A percentile compares a stretch with the other conserved stretches of the same genome.
Evolutionary conservation across 2,329 filamentous ascomycete genomes (phyloP).

Genomic region (Colletotrichum siamense): DNA sequence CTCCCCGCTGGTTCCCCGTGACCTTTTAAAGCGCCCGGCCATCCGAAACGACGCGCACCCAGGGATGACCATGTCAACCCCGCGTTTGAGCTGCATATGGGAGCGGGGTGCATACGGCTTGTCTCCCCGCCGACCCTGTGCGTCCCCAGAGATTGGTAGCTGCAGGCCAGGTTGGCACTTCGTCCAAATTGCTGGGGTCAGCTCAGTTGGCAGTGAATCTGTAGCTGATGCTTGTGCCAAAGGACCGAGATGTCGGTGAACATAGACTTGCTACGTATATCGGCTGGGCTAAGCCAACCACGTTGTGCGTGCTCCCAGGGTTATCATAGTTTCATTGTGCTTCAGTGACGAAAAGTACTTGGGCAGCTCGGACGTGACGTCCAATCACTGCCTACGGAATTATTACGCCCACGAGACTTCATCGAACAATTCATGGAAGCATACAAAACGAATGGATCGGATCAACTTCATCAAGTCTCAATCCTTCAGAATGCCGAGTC

Average conservation of each 20-base stretch:
- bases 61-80: background rate
- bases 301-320: background rate
- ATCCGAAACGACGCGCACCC: background rate
- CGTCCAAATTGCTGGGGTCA: background rate
- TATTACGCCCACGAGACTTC: background rate
- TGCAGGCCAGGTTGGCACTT: background rate
- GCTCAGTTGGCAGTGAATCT: background rate
- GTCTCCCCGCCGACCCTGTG: constrained; percentile 2
- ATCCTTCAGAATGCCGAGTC: background rate
- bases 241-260: background rate
- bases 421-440: background rate
- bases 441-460: background rate
- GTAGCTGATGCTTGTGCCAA: background rate
- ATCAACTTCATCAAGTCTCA: background rate
- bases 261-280: background rate
- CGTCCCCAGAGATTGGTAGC: background rate
- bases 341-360: background rate
- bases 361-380: background rate
- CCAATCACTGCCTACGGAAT: background rate
- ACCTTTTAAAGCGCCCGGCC: background rate
- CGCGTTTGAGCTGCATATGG: background rate
- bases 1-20: background rate
- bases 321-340: background rate
- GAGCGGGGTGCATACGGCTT: background rate
- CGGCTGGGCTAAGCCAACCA: background rate